phyloP scores from a whole-genome alignment of 306 rosid species.

The Citrullus mucosospermus region DNA sequence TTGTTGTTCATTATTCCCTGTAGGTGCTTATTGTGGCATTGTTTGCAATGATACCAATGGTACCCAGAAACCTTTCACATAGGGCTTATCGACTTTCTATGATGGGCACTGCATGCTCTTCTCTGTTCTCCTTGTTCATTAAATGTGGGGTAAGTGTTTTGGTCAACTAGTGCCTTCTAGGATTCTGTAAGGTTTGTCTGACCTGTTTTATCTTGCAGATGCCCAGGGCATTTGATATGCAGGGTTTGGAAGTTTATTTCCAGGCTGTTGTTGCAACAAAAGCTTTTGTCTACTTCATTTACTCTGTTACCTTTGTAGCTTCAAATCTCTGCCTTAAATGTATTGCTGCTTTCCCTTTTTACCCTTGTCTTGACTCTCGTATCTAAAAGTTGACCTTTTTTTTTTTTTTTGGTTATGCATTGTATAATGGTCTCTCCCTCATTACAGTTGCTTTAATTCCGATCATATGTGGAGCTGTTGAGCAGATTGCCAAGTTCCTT shows the following conservation, averaged over 20 bases:
- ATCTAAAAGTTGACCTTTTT: neutral
- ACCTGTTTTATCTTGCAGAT: constrained; percentile 31
- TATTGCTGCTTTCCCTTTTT: constrained; percentile 9
- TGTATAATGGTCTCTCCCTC: constrained; percentile 12
- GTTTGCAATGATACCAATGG: constrained; percentile 67
- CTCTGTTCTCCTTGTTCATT: constrained; percentile 57
- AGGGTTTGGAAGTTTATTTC: constrained; percentile 71
- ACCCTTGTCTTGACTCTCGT: neutral
- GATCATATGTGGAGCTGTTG: constrained; percentile 59
- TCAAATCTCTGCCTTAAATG: constrained; percentile 82
- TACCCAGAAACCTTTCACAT: constrained; percentile 55
- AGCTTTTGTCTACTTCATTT: constrained; percentile 74
- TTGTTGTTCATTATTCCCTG: constrained; percentile 7
- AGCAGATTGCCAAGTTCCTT: constrained; percentile 80
- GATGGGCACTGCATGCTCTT: constrained; percentile 66
- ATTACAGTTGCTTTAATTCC: constrained; percentile 88
- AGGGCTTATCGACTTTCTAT: constrained; percentile 82
- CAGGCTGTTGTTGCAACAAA: constrained; percentile 52
- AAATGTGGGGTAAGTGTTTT: constrained; percentile 51
- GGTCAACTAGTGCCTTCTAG: neutral
- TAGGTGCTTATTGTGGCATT: constrained; percentile 81
- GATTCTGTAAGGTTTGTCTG: neutral
- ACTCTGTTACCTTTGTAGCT: constrained; percentile 59
- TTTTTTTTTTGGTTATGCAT: neutral
- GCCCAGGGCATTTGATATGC: constrained; percentile 81